A percentile compares a stretch with the other conserved stretches of the same genome.
phyloP scores from a whole-genome alignment of 179 eudicot species.

The Silene noctiflora region DNA sequence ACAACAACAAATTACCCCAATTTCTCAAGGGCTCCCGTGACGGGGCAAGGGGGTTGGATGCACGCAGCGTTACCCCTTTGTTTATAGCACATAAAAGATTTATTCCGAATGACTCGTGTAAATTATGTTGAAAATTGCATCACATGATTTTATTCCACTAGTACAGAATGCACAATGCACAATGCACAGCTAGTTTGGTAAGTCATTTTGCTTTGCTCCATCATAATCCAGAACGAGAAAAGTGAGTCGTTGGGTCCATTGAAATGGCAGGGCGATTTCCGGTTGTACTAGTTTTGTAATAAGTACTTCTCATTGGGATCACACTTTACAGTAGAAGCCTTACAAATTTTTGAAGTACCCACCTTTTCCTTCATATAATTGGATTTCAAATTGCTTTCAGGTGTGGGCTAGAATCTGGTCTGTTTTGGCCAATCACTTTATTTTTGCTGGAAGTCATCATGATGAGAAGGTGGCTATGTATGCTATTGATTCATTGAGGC shows the following conservation, averaged over 20 bases:
- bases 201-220: background rate
- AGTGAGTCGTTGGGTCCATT: background rate
- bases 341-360: background rate
- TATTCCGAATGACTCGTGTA: background rate
- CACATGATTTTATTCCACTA: background rate
- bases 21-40: background rate
- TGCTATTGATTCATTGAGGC: constrained; percentile 95
- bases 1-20: background rate
- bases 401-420: constrained; percentile 99
- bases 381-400: constrained; percentile 40
- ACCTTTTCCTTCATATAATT: constrained; percentile 4
- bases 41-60: background rate
- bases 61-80: background rate
- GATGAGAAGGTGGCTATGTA: constrained; percentile 99
- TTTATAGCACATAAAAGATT: background rate
- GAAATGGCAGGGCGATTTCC: background rate
- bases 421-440: constrained; percentile 88
- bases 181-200: background rate
- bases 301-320: constrained; percentile 1
- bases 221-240: background rate
- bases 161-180: too few relatives aligned
- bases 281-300: background rate
- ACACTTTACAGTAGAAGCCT: background rate
- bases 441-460: constrained; percentile 94
- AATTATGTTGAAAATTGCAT: background rate